Conservation (phyloP, 2,329 filamentous ascomycete genomes). For the Hymenoscyphus infarciens region DNA sequence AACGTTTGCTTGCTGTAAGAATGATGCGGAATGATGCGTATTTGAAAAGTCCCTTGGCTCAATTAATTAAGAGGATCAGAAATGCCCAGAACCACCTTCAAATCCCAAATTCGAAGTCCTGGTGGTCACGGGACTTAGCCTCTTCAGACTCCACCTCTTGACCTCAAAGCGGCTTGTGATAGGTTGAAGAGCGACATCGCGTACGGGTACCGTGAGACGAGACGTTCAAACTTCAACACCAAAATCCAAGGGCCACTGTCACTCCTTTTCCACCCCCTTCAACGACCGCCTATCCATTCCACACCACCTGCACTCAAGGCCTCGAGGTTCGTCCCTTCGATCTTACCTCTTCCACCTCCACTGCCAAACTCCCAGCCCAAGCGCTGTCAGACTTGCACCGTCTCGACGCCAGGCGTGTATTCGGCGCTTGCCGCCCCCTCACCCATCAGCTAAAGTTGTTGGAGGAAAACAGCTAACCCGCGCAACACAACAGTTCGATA, state of each 20-base stretch:
- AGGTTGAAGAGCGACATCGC: conserved; percentile 1
- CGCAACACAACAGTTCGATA: conserved; percentile 19
- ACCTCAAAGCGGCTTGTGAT: neutral
- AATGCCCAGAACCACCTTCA: neutral
- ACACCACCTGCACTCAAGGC: neutral
- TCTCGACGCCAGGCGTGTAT: conserved; percentile 6
- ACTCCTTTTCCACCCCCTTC: neutral
- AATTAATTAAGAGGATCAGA: no score
- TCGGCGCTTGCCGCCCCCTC: conserved; percentile 11
- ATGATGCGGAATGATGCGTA: no score
- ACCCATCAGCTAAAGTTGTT: conserved; percentile 11
- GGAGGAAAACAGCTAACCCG: conserved; percentile 8
- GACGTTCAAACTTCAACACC: conserved; percentile 3
- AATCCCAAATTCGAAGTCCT: no score
- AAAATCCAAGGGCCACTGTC: neutral
- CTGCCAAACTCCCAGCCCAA: neutral
- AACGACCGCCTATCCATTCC: neutral
- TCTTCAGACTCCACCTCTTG: neutral
- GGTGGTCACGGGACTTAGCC: neutral
- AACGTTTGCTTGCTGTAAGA: no score
- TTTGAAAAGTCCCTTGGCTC: no score
- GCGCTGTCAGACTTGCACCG: neutral
- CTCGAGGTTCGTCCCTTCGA: neutral
- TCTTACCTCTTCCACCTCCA: neutral
- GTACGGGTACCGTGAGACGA: conserved; percentile 1